Evolutionary conservation across 2,329 filamentous ascomycete species (phyloP).

Genomic region (Triangularia verruculosa): DNA sequence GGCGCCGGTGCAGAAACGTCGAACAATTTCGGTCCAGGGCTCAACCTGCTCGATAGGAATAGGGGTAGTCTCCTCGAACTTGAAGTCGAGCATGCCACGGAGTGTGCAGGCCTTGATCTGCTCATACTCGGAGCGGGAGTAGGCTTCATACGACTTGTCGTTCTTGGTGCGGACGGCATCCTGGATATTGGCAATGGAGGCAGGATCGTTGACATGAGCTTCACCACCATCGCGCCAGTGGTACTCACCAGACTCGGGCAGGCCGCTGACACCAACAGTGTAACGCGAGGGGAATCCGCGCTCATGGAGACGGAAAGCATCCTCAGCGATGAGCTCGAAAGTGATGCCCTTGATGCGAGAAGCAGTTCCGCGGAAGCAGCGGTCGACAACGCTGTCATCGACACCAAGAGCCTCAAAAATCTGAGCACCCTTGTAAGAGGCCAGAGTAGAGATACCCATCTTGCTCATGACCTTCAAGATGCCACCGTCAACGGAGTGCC

Average conservation of each 20-base stretch:
- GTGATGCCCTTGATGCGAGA: constrained; percentile 93
- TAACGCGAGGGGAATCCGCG: constrained; percentile 81
- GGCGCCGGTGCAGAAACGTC: constrained; percentile 92
- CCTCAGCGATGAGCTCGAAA: constrained; percentile 89
- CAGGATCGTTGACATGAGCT: constrained; percentile 90
- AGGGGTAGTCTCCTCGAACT: constrained; percentile 80
- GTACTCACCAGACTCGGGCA: constrained; percentile 92
- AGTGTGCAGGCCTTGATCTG: constrained; percentile 96
- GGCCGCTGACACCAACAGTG: constrained; percentile 72
- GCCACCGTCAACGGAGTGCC: constrained; percentile 92
- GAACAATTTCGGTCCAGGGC: constrained; percentile 96
- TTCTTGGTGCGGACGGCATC: constrained; percentile 96
- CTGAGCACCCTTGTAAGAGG: constrained; percentile 96
- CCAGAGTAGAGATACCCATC: constrained; percentile 97
- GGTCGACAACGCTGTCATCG: constrained; percentile 86
- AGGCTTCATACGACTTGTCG: constrained; percentile 97
- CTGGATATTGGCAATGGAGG: constrained; percentile 93
- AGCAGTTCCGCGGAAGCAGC: constrained; percentile 91
- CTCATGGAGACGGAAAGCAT: constrained; percentile 92
- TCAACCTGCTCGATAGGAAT: constrained; percentile 96
- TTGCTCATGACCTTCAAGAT: constrained; percentile 99
- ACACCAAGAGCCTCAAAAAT: constrained; percentile 96
- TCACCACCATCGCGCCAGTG: constrained; percentile 98
- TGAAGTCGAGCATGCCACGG: constrained; percentile 91
- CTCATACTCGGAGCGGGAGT: constrained; percentile 89